Evolutionary conservation across 179 eudicot genomes (phyloP).

Genomic region (Camellia oleifera): DNA sequence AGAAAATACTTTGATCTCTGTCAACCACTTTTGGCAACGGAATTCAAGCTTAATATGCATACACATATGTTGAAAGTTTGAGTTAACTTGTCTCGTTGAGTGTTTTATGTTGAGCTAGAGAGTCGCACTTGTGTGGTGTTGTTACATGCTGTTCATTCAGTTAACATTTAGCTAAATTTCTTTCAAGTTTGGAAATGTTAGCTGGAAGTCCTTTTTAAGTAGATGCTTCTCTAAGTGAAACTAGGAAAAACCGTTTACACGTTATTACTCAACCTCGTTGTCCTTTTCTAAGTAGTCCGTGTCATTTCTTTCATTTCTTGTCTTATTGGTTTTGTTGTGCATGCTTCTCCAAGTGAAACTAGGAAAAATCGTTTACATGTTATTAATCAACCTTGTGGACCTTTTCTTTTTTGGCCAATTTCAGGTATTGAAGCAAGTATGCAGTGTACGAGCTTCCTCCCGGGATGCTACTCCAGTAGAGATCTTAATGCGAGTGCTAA

Average conservation of each 20-base stretch:
- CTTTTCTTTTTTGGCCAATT: neutral
- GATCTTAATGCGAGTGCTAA: constrained; percentile 23
- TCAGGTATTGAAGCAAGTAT: constrained; percentile 24
- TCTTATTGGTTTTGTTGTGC: neutral
- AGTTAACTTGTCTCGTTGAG: neutral
- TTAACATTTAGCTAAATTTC: neutral
- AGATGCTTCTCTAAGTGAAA: too few relatives aligned
- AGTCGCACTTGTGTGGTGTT: neutral
- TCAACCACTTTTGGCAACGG: neutral
- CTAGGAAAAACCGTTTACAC: too few relatives aligned
- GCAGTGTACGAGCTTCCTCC: constrained; percentile 35
- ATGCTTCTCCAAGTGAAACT: too few relatives aligned
- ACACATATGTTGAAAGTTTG: neutral
- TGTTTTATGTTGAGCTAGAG: neutral
- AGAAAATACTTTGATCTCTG: neutral
- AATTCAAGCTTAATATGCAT: too few relatives aligned
- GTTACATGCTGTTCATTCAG: neutral
- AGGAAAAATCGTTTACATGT: too few relatives aligned
- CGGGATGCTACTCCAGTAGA: constrained; percentile 27
- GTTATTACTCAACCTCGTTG: neutral
- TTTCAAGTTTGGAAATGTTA: neutral
- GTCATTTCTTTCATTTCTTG: too few relatives aligned
- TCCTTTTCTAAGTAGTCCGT: too few relatives aligned
- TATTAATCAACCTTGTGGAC: neutral
- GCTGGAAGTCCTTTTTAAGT: neutral